These are phyloP conservation scores for Magnaporthales sp. DNA, from an alignment of 2,329 filamentous ascomycete genomes.

Conservation along the genomic window DNA sequence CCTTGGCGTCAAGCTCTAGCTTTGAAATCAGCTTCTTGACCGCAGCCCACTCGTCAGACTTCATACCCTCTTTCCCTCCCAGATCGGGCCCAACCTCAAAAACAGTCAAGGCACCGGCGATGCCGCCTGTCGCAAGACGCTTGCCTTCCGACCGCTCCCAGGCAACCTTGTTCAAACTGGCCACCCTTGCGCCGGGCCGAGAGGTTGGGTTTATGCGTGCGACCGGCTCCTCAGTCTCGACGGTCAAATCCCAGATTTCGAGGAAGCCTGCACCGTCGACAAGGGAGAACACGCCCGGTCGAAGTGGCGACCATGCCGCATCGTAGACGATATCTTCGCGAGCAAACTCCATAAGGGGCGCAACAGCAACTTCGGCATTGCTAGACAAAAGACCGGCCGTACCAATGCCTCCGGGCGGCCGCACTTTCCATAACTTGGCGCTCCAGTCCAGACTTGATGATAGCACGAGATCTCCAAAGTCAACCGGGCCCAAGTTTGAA, in stretches of 20 bases:
- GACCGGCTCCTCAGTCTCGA: conserved; percentile 87
- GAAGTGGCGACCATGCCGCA: conserved; percentile 87
- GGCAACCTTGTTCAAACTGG: conserved; percentile 86
- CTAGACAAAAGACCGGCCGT: conserved; percentile 19
- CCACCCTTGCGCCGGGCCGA: conserved; percentile 55
- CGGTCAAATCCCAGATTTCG: conserved; percentile 90
- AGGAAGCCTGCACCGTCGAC: conserved; percentile 89
- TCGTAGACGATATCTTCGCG: conserved; percentile 97
- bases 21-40: conserved; percentile 84
- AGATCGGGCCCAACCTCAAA: conserved; percentile 83
- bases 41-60: conserved; percentile 83
- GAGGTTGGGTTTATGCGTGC: conserved; percentile 67
- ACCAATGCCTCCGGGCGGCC: conserved; percentile 45
- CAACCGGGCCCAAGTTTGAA: conserved; percentile 81
- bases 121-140: conserved; percentile 79
- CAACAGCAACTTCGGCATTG: conserved; percentile 40
- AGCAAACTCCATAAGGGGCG: conserved; percentile 79
- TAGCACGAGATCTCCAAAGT: conserved; percentile 87
- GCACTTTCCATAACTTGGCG: conserved; percentile 93
- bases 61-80: conserved; percentile 75
- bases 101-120: conserved; percentile 82
- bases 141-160: conserved; percentile 91
- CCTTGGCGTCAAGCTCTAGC: conserved; percentile 45
- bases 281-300: conserved; percentile 87
- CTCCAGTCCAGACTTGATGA: conserved; percentile 95